phyloP scores from a whole-genome alignment of 2,329 filamentous ascomycete species.

The Hypoxylon sp. region DNA sequence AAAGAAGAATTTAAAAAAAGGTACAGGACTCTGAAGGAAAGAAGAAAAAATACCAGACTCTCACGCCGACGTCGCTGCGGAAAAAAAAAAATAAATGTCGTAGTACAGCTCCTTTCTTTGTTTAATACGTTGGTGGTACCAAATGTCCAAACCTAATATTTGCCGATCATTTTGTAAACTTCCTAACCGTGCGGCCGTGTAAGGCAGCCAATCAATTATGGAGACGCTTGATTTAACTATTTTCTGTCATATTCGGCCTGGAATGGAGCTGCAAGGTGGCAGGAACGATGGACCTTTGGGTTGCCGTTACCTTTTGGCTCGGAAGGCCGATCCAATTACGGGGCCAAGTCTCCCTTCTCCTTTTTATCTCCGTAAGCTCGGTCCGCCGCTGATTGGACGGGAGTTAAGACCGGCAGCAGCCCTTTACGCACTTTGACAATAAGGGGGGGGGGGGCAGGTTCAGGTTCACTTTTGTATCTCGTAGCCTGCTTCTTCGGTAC shows the following conservation, averaged over 20 bases:
- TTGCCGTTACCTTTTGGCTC: conserved; percentile 11
- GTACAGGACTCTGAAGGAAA: conserved; percentile 7
- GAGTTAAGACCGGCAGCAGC: neutral
- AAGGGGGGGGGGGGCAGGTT: no score
- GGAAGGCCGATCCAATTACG: conserved; percentile 1
- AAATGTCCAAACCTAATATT: neutral
- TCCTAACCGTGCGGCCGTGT: neutral
- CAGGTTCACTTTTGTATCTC: neutral
- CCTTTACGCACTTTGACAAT: neutral
- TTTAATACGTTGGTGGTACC: neutral
- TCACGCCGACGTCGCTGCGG: conserved; percentile 14
- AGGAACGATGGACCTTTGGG: neutral
- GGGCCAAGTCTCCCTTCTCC: neutral
- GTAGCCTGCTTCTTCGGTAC: neutral
- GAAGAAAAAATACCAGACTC: neutral
- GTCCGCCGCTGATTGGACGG: conserved; percentile 4
- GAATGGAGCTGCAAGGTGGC: neutral
- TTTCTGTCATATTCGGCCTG: neutral
- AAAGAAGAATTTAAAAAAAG: conserved; percentile 9
- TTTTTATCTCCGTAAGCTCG: conserved; percentile 12
- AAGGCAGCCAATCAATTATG: neutral
- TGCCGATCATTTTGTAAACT: conserved; percentile 3
- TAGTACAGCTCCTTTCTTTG: conserved; percentile 4
- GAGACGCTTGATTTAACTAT: neutral
- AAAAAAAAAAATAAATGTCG: conserved; percentile 14